Conservation (phyloP, 768 basidiomycete species). For the Trametes meyenii region DNA sequence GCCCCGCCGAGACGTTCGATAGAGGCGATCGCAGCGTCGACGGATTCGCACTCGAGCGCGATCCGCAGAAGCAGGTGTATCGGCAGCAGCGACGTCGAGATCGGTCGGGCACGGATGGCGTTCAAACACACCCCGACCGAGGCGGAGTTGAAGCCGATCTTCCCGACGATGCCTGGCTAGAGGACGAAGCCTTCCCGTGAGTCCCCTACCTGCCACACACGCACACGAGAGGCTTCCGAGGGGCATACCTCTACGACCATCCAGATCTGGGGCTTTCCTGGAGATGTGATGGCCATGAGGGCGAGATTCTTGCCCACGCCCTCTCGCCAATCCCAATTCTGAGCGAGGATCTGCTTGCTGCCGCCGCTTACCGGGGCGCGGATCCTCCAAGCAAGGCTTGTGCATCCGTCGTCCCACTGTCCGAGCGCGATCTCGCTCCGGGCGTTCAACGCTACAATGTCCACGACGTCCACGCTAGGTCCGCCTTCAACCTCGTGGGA, state of each 20-base stretch:
- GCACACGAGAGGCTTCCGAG: background rate
- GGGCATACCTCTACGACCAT: slow-evolving; percentile 40
- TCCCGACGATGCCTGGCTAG: slow-evolving; percentile 42
- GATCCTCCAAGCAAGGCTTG: slow-evolving; percentile 36
- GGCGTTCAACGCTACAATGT: slow-evolving; percentile 41
- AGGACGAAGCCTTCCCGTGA: background rate
- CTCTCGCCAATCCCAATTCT: slow-evolving; percentile 44
- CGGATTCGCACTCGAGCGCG: slow-evolving; percentile 35
- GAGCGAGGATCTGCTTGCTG: slow-evolving; percentile 34
- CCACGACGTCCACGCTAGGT: slow-evolving; percentile 29
- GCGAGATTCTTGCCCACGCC: slow-evolving; percentile 38
- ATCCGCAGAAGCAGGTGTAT: slow-evolving; percentile 39
- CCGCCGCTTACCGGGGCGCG: slow-evolving; percentile 6
- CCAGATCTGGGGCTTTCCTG: slow-evolving; percentile 37
- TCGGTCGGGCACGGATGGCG: slow-evolving; percentile 40
- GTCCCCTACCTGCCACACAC: background rate
- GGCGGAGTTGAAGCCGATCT: slow-evolving; percentile 41
- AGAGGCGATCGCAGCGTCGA: slow-evolving; percentile 31
- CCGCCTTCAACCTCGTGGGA: background rate
- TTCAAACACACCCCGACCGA: slow-evolving; percentile 42
- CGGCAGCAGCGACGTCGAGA: slow-evolving; percentile 34
- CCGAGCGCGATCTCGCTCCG: slow-evolving; percentile 43
- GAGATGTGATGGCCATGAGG: slow-evolving; percentile 33
- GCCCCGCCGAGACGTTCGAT: slow-evolving; percentile 36
- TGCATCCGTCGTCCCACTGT: slow-evolving; percentile 41